Base-by-base conservation (phyloP, 495 filamentous ascomycete species). In the Penicillium waksmanii region DNA sequence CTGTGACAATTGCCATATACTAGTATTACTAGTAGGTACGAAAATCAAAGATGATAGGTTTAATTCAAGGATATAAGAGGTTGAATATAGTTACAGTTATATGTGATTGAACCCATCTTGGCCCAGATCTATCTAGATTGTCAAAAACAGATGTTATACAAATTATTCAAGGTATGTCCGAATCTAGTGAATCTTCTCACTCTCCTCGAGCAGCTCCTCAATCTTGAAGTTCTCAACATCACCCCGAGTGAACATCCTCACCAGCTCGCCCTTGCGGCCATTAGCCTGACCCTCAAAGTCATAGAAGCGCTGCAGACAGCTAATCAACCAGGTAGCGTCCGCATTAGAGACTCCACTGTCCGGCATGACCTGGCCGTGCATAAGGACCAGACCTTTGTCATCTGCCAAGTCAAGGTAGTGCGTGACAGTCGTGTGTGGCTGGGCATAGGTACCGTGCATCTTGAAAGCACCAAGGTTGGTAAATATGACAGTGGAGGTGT, bases 231-330 rank as follows among this genome's bases (percentile, higher is more conserved):
- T 76, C 61, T 77, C 74, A 8, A 66, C 71, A 76, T 94, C 93
- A 1, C 93, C 94, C 56, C 75, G 76, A 5, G 82, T 88, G 72
- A 97, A 98, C 82, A 87, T 85, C 72, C 91, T 88, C 69, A 98
- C 71, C 70, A 98, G 67, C 77, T 82, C 77, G n/a, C 74, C 71
- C 70, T 80, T 85, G 34, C 79, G 77, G 3, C 79, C 81, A 55
- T 61, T 74, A 6, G 80, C 84, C 68, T 82, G 79, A 10, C 78
- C 78, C 2, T 81, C 82, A 52, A 79, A 80, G 13, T 88, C 92
- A 70, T 98, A 98, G 72, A 98, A 98, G 73, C 91, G 88, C 82
- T 98, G 95, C 78, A 98, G 74, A 48, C 92, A 91, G 82, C 96
- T 90, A n/a, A 96, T 82, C 65, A 98, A 69, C 92, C 89, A 97